Percentiles rank a stretch among this genome's conserved stretches.
Conservation (phyloP, 176 grass and related monocot species). For the Oryza nivara region DNA sequence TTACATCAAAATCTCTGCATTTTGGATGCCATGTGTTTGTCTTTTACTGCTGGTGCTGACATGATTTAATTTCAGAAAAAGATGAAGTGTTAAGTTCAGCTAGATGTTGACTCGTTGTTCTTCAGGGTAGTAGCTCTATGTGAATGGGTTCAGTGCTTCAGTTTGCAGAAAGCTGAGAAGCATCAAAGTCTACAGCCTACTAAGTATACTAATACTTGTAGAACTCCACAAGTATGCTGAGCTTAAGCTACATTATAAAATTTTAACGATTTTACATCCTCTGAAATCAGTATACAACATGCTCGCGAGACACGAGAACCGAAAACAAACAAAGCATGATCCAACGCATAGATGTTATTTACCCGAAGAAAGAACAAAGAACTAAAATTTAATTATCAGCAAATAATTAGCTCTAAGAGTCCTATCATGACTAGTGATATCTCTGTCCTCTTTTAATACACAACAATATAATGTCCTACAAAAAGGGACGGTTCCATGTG, state of each 20-base stretch:
- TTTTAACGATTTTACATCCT: neutral
- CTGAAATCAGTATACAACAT: neutral
- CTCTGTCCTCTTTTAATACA: constrained; percentile 40
- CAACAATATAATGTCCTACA: constrained; percentile 21
- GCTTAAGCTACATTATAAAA: too few species aligned
- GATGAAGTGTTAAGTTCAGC: neutral
- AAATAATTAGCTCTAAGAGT: constrained; percentile 26
- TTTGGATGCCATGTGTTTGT: neutral
- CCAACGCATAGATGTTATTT: constrained; percentile 13
- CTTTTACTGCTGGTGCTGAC: neutral
- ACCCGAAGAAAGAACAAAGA: neutral
- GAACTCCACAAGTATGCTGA: too few species aligned
- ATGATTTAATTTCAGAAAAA: neutral
- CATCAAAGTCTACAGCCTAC: neutral
- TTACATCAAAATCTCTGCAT: neutral
- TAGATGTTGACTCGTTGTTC: neutral
- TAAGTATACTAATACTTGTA: too few species aligned
- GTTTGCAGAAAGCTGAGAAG: constrained; percentile 6
- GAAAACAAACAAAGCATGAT: constrained; percentile 42
- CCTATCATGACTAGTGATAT: constrained; percentile 47
- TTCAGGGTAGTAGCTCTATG: neutral
- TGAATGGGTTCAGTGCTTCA: neutral
- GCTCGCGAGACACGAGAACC: constrained; percentile 14
- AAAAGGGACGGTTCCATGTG: constrained; percentile 51
- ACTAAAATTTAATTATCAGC: neutral